Conservation (phyloP, 2,329 filamentous ascomycete species). For the Ophiostoma angusticollis region DNA sequence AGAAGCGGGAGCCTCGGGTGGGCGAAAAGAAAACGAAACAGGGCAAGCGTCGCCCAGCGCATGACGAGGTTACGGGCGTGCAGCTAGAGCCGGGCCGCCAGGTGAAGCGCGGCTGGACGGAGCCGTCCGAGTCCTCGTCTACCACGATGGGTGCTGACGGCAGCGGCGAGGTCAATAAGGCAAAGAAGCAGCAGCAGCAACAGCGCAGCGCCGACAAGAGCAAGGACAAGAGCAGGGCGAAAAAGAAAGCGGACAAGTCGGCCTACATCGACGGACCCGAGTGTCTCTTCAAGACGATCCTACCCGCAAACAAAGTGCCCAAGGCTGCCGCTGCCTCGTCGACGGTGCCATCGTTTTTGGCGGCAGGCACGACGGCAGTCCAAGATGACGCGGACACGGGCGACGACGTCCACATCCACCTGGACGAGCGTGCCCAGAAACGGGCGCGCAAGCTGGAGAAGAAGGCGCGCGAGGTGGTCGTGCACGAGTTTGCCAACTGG, state of each 20-base stretch:
- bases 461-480: slow-evolving; percentile 40
- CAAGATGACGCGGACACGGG: no score
- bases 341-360: no score
- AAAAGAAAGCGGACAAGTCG: slow-evolving; percentile 47
- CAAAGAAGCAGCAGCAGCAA: slow-evolving; percentile 32
- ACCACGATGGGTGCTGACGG: no score
- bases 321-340: no score
- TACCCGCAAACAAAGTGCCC: slow-evolving; percentile 40
- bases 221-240: slow-evolving; percentile 31
- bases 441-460: slow-evolving; percentile 41
- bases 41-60: slow-evolving; percentile 18
- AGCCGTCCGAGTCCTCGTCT: slow-evolving; percentile 31
- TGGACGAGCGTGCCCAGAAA: slow-evolving; percentile 24
- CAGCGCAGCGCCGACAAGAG: slow-evolving; percentile 28
- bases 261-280: slow-evolving; percentile 73
- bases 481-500: slow-evolving; percentile 86
- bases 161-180: slow-evolving; percentile 22
- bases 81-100: slow-evolving; percentile 61
- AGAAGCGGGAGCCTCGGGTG: slow-evolving; percentile 10
- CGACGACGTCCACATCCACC: neutral
- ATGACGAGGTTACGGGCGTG: slow-evolving; percentile 46
- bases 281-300: slow-evolving; percentile 69
- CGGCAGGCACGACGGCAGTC: slow-evolving; percentile 20
- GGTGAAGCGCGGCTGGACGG: slow-evolving; percentile 83
- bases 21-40: slow-evolving; percentile 10